These are phyloP conservation scores for Cytospora mali DNA, from an alignment of 2,329 filamentous ascomycete genomes.

Conservation along the genomic window DNA sequence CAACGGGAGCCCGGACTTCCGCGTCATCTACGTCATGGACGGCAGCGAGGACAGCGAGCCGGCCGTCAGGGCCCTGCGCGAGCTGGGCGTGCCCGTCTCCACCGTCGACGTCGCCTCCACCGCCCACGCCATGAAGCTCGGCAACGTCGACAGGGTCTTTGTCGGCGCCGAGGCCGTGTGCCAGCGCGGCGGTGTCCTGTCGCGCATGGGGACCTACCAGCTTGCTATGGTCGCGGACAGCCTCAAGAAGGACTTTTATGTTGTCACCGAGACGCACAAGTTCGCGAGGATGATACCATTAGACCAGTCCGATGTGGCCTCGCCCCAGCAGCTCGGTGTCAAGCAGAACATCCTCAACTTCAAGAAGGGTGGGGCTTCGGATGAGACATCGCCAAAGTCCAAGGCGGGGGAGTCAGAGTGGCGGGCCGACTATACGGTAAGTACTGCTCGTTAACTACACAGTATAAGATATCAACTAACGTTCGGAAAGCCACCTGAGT, in stretches of 20 bases:
- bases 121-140: slow-evolving; percentile 70
- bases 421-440: slow-evolving; percentile 71
- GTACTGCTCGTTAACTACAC: slow-evolving; percentile 31
- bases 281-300: slow-evolving; percentile 87
- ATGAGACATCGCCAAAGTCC: slow-evolving; percentile 31
- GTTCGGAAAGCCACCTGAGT: slow-evolving; percentile 58
- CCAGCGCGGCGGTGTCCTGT: slow-evolving; percentile 91
- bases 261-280: slow-evolving; percentile 94
- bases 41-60: slow-evolving; percentile 65
- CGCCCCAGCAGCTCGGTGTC: slow-evolving; percentile 54
- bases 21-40: slow-evolving; percentile 77
- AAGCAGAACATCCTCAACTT: slow-evolving; percentile 79
- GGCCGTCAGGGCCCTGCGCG: slow-evolving; percentile 71
- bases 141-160: slow-evolving; percentile 69
- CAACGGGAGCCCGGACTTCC: slow-evolving; percentile 67
- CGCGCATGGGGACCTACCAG: slow-evolving; percentile 82
- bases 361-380: slow-evolving; percentile 54
- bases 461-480: slow-evolving; percentile 33
- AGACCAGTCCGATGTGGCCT: slow-evolving; percentile 70
- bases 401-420: slow-evolving; percentile 49
- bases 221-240: slow-evolving; percentile 79
- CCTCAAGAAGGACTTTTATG: slow-evolving; percentile 71
- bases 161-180: slow-evolving; percentile 83
- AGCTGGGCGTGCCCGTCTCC: slow-evolving; percentile 78
- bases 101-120: slow-evolving; percentile 76